Conservation (phyloP, 371 early-diverging fungal genomes). For the Circinella minor region DNA sequence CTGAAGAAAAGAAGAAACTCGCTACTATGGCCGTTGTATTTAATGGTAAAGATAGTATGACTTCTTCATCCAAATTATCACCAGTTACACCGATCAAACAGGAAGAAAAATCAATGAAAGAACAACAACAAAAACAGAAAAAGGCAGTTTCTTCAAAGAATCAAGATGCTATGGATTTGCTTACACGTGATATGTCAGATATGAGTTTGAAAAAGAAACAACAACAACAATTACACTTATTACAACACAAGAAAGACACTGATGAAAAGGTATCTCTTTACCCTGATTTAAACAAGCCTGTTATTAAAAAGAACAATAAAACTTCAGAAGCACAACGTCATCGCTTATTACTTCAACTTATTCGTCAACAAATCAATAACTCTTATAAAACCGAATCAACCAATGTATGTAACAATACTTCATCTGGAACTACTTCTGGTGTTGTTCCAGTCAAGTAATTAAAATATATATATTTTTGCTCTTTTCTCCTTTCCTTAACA, state of each 20-base stretch:
- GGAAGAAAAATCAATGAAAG: background rate
- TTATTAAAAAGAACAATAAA: background rate
- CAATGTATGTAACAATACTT: background rate
- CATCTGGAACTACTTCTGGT: background rate
- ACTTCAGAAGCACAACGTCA: background rate
- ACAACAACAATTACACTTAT: background rate
- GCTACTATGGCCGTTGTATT: slow-evolving; percentile 34
- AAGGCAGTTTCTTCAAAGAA: background rate
- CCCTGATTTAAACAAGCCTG: slow-evolving; percentile 4
- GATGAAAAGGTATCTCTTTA: background rate
- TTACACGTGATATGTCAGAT: slow-evolving; percentile 17
- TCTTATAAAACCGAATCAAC: background rate
- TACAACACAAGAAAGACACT: background rate
- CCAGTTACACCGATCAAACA: background rate
- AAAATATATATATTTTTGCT: no score
- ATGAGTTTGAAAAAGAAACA: slow-evolving; percentile 8
- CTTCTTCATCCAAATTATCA: background rate
- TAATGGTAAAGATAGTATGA: background rate
- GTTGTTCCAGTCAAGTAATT: background rate
- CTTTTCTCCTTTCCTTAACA: no score
- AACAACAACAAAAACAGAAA: slow-evolving; percentile 1
- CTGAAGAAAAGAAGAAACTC: slow-evolving; percentile 34
- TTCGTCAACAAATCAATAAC: slow-evolving; percentile 15
- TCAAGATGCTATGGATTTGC: slow-evolving; percentile 20
- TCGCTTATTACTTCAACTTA: background rate